Evolutionary conservation across 1,284 basidiomycete genomes (phyloP).

Genomic region (Anthracocystis walkeri): DNA sequence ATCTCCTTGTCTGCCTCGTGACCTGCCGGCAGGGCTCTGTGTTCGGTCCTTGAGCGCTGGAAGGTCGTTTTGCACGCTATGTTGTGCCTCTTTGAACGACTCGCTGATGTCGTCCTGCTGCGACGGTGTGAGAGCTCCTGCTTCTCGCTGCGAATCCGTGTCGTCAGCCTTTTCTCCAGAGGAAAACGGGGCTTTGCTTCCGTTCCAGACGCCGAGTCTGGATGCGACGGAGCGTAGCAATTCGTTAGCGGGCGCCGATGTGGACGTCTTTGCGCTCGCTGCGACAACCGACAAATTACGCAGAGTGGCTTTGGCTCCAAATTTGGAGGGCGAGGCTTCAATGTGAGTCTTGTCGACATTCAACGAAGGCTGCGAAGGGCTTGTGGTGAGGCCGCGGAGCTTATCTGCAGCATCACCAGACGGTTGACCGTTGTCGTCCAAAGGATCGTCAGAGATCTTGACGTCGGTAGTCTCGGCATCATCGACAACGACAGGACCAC

Average conservation of each 20-base stretch:
- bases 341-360: constrained; percentile 45
- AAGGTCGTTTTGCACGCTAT: constrained; percentile 33
- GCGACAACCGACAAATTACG: constrained; percentile 35
- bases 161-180: constrained; percentile 16
- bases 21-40: neutral
- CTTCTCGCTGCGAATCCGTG: constrained; percentile 16
- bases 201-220: constrained; percentile 38
- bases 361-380: constrained; percentile 32
- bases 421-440: neutral
- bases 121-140: constrained; percentile 24
- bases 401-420: constrained; percentile 4
- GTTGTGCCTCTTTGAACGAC: constrained; percentile 54
- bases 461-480: constrained; percentile 40
- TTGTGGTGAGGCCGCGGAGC: constrained; percentile 14
- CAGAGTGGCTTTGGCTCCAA: constrained; percentile 28
- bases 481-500: constrained; percentile 30
- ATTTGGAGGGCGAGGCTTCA: constrained; percentile 22
- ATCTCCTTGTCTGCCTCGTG: constrained; percentile 7
- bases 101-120: constrained; percentile 41
- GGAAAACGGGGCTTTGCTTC: constrained; percentile 8
- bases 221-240: constrained; percentile 48
- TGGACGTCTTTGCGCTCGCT: constrained; percentile 23
- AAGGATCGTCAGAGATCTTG: constrained; percentile 21
- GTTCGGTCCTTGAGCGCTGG: constrained; percentile 15
- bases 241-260: constrained; percentile 47